Conservation (phyloP, 2,329 filamentous ascomycete species). For the Diaporthe australafricana region DNA sequence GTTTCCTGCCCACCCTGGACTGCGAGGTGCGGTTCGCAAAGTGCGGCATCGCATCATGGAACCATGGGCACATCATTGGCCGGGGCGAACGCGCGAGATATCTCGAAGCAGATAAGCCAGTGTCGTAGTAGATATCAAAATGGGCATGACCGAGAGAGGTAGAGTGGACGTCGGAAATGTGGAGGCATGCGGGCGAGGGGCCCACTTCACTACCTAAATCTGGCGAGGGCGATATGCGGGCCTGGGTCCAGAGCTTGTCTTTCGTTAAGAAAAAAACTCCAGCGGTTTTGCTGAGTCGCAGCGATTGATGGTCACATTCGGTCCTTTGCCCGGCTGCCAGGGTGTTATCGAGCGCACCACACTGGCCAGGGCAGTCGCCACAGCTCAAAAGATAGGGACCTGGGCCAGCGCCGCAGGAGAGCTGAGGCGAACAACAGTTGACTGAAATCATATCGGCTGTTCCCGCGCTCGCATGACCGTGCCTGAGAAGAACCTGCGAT, state of each 20-base stretch:
- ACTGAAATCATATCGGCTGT: not conserved
- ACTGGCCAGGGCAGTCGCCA: not conserved
- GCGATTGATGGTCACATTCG: not conserved
- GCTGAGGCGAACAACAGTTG: not conserved
- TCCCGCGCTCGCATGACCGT: not conserved
- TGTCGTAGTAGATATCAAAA: not conserved
- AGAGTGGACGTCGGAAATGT: slow-evolving; percentile 13
- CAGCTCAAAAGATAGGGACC: not conserved
- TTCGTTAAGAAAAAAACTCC: not conserved
- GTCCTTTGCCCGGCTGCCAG: not conserved
- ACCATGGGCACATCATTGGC: slow-evolving; percentile 27
- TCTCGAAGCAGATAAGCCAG: slow-evolving; percentile 21
- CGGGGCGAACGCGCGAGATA: slow-evolving; percentile 1
- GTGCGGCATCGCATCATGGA: not conserved
- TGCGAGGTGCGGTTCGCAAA: not conserved
- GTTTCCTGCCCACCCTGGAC: slow-evolving; percentile 3
- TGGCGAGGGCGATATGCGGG: not conserved
- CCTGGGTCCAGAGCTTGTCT: not conserved
- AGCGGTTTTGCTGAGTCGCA: not conserved
- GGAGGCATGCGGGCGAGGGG: slow-evolving; percentile 3
- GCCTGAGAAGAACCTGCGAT: not conserved
- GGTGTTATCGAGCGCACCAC: slow-evolving; percentile 1
- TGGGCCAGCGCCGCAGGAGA: not conserved
- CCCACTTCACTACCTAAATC: slow-evolving; percentile 13
- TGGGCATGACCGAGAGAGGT: slow-evolving; percentile 7